phyloP scores from a whole-genome alignment of 768 basidiomycete genomes.

The Mycena maculata region DNA sequence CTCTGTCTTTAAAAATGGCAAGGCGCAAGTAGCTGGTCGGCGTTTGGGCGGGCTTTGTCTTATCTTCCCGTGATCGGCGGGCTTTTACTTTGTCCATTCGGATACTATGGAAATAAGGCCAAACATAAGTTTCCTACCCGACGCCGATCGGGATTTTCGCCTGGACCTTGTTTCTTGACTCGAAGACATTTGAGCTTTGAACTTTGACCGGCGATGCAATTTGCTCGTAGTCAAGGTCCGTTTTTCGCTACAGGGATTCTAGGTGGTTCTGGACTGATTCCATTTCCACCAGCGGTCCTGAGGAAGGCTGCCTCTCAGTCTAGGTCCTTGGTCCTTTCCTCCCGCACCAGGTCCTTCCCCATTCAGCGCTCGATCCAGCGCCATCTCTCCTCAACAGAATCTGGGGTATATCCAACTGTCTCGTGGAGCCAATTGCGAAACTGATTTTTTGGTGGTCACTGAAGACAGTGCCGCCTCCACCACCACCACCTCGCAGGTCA shows the following conservation, averaged over 20 bases:
- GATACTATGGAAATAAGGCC: too few species aligned
- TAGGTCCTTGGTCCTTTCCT: slow-evolving; percentile 28
- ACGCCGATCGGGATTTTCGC: neutral
- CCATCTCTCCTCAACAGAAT: slow-evolving; percentile 1
- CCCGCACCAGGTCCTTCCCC: slow-evolving; percentile 20
- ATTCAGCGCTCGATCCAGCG: slow-evolving; percentile 13
- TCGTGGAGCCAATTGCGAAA: slow-evolving; percentile 6
- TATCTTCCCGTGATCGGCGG: too few species aligned
- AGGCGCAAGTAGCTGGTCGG: neutral
- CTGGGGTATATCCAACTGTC: neutral
- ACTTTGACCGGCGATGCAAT: slow-evolving; percentile 24
- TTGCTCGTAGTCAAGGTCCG: slow-evolving; percentile 26
- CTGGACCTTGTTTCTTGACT: neutral
- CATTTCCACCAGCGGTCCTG: slow-evolving; percentile 12
- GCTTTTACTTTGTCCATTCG: too few species aligned
- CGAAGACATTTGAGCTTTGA: neutral
- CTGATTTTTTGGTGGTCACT: neutral
- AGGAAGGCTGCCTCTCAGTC: slow-evolving; percentile 27
- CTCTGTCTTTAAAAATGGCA: neutral
- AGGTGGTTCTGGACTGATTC: slow-evolving; percentile 19
- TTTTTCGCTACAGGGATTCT: neutral
- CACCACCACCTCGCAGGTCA: slow-evolving; percentile 30
- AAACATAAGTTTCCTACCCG: too few species aligned
- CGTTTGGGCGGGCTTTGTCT: neutral
- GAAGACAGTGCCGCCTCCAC: slow-evolving; percentile 12